These are phyloP conservation scores for Ambrosia artemisiifolia DNA, from an alignment of 129 eudicot genomes.

Conservation along the genomic window DNA sequence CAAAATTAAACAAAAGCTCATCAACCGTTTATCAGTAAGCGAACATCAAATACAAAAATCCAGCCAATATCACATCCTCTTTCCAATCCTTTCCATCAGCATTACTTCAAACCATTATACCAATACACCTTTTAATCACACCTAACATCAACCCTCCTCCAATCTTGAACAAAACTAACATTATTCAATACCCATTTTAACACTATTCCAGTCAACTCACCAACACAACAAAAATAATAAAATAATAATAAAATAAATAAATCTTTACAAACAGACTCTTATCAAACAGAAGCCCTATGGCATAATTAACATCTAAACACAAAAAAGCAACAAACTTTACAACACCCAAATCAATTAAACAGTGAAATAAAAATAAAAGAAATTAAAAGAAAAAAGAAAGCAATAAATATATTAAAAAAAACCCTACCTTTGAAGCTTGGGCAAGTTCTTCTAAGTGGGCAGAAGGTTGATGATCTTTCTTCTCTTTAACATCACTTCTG, in stretches of 20 bases:
- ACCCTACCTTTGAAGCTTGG: constrained; percentile 66
- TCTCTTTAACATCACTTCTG: constrained; percentile 49
- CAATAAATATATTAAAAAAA: neutral
- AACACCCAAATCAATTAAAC: constrained; percentile 9
- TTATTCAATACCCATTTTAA: neutral
- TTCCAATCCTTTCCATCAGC: neutral
- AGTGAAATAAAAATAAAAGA: neutral
- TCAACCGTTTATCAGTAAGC: neutral
- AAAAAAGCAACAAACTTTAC: neutral
- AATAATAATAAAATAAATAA: too few relatives aligned
- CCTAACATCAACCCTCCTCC: neutral
- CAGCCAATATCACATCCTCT: neutral
- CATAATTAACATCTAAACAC: neutral
- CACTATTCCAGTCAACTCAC: neutral
- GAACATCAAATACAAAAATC: neutral
- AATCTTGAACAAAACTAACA: neutral
- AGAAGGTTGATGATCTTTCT: constrained; percentile 47
- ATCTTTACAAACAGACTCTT: neutral
- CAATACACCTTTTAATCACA: neutral
- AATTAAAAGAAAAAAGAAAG: neutral
- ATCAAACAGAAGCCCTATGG: neutral
- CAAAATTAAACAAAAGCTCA: constrained; percentile 7
- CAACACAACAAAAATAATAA: neutral
- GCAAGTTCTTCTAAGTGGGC: constrained; percentile 51
- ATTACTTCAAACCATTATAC: neutral